Percentiles rank a stretch among this genome's conserved stretches.
Conservation (phyloP, 2,329 filamentous ascomycete genomes). For the Fusarium redolens region DNA sequence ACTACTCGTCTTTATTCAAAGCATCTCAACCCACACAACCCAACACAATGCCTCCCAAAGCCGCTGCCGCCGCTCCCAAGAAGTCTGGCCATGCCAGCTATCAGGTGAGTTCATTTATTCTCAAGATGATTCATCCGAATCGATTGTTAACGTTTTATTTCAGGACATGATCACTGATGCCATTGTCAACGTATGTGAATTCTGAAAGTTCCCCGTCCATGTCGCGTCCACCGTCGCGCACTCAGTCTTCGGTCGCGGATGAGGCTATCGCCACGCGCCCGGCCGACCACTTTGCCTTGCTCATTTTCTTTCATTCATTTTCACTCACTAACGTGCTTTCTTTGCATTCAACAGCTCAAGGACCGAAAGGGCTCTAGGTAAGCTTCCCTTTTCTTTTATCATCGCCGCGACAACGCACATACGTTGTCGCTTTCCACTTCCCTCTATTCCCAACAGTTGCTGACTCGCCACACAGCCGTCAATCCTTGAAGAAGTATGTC, state of each 20-base stretch:
- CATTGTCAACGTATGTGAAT: constrained; percentile 67
- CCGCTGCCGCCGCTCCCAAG: constrained; percentile 59
- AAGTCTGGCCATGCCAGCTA: constrained; percentile 68
- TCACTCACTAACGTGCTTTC: constrained; percentile 57
- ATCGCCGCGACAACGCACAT: constrained; percentile 7
- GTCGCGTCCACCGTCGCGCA: constrained; percentile 52
- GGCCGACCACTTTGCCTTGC: constrained; percentile 12
- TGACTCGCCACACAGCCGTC: constrained; percentile 57
- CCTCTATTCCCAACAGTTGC: constrained; percentile 3
- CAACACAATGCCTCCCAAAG: constrained; percentile 70
- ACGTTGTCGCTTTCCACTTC: constrained; percentile 7
- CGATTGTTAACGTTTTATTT: constrained; percentile 20
- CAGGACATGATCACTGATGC: constrained; percentile 74
- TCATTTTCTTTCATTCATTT: constrained; percentile 20
- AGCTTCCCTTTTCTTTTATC: constrained; percentile 23
- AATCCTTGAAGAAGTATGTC: constrained; percentile 71
- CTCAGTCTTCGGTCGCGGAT: constrained; percentile 39
- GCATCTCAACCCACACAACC: constrained; percentile 41
- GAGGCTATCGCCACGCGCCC: constrained; percentile 39
- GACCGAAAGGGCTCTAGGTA: constrained; percentile 68
- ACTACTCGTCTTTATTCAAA: constrained; percentile 24
- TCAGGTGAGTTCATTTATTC: constrained; percentile 60
- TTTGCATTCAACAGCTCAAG: constrained; percentile 63
- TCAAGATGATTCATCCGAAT: neutral
- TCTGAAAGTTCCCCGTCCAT: constrained; percentile 38